Evolutionary conservation across 192 early-diverging fungal species (phyloP), one percentile per base, ranked within the genome.

Genomic region (Thoreauomyces humboldtii): DNA sequence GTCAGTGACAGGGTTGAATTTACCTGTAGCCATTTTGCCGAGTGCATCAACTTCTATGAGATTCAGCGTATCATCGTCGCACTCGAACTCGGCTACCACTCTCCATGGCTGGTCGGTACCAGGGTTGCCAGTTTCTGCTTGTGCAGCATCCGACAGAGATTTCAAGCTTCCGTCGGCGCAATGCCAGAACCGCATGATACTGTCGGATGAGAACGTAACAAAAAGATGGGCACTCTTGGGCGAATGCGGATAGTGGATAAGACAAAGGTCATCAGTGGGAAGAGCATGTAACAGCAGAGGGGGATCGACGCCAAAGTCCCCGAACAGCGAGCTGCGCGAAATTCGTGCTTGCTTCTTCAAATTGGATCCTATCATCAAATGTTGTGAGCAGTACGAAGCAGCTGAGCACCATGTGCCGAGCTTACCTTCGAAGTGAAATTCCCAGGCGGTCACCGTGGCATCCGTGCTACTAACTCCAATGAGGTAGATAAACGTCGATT

Each of bases 1-100:
- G 38, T 9, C 38, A 41, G 38, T n/a, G n/a, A 12, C n/a, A 41
- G n/a, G 11, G n/a, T 41, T 41, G n/a, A n/a, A 41, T n/a, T 9
- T 41, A 41, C 72, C 77, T 15, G 60, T 53, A 12, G 66, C 75
- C 27, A 81, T 43, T 38, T 76, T 82, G 36, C 80, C 80, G 61
- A 81, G 75, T 12, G 80, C 45, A 45, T 65, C 70, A 32, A 63
- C 61, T 17, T 69, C 53, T 12, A 75, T 29, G 31, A 33, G 24
- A 35, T 53, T 35, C 32, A 51, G 27, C 7, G 14, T 28, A 28
- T 65, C 69, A 28, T 11, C n/a, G 5, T 32, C 33, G 29, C 14
- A 33, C 22, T 57, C 56, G 41, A 68, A 62, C 21, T 73, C 71
- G 11, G 29, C 59, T 0, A 73, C 59, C 7, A 61, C 32, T 29